Evolutionary conservation across 495 filamentous ascomycete species (phyloP).

Genomic region (Zalerion maritima): DNA sequence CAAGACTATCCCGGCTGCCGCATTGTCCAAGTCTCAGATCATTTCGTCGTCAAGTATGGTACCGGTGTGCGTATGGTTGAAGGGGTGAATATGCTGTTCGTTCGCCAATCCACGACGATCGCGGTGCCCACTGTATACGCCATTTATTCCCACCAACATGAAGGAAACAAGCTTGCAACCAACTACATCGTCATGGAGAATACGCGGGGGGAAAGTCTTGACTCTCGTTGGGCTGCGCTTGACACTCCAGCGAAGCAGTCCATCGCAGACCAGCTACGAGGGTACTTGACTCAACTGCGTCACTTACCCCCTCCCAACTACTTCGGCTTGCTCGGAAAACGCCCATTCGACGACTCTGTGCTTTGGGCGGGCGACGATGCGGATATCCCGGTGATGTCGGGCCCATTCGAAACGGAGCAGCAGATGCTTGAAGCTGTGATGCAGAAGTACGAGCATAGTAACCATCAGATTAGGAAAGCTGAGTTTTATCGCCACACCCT

Average conservation of each 20-base stretch:
- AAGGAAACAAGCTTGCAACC: slow-evolving; percentile 7
- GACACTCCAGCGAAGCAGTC: slow-evolving; percentile 16
- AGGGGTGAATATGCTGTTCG: slow-evolving; percentile 25
- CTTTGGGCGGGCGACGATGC: slow-evolving; percentile 12
- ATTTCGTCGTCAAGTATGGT: slow-evolving; percentile 27
- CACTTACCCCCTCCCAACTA: slow-evolving; percentile 19
- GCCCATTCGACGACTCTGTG: slow-evolving; percentile 18
- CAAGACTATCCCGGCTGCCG: slow-evolving; percentile 11
- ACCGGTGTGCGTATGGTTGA: slow-evolving; percentile 17
- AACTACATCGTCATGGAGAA: slow-evolving; percentile 27
- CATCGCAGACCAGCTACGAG: slow-evolving; percentile 14
- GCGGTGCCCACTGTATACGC: slow-evolving; percentile 23
- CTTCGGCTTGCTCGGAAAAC: slow-evolving; percentile 18
- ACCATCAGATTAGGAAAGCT: slow-evolving; percentile 10
- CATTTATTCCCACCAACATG: slow-evolving; percentile 15
- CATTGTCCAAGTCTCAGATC: slow-evolving; percentile 14
- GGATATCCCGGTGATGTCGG: slow-evolving; percentile 10
- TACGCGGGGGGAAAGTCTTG: slow-evolving; percentile 19
- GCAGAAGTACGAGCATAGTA: slow-evolving; percentile 13
- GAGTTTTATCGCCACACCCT: slow-evolving; percentile 20
- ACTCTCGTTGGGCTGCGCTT: slow-evolving; percentile 16
- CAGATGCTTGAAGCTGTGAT: slow-evolving; percentile 18
- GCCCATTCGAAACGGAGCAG: slow-evolving; percentile 19
- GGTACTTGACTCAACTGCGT: slow-evolving; percentile 19
- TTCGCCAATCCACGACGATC: slow-evolving; percentile 17